phyloP scores from a whole-genome alignment of 495 filamentous ascomycete genomes.

The Echria macrotheca region DNA sequence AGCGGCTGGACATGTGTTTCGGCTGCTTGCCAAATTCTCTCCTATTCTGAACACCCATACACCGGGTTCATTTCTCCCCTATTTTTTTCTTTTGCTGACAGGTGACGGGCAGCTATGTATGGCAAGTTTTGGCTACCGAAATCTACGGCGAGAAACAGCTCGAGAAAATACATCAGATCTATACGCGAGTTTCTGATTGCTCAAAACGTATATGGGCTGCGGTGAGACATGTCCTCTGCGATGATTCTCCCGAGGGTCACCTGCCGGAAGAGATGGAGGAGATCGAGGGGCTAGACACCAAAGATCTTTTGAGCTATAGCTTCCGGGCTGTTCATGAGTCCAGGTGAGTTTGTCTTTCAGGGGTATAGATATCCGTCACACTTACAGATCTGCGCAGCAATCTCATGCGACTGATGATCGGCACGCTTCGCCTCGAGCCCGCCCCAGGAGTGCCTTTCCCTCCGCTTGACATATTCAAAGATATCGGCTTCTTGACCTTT shows the following conservation, averaged over 20 bases:
- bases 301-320: constrained; percentile 85
- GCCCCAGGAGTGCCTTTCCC: constrained; percentile 32
- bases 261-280: constrained; percentile 67
- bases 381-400: constrained; percentile 31
- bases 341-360: constrained; percentile 47
- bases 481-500: constrained; percentile 67
- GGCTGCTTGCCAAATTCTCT: too few relatives aligned
- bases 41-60: too few relatives aligned
- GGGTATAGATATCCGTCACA: not conserved
- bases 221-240: constrained; percentile 72
- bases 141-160: constrained; percentile 31
- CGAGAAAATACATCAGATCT: constrained; percentile 36
- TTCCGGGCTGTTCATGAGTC: constrained; percentile 91
- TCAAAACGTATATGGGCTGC: constrained; percentile 66
- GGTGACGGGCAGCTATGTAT: constrained; percentile 31
- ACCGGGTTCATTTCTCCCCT: too few relatives aligned
- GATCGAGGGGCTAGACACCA: constrained; percentile 64
- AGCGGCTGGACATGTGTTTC: not conserved
- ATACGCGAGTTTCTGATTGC: constrained; percentile 50
- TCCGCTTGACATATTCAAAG: constrained; percentile 38
- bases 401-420: constrained; percentile 53
- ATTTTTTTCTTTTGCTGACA: too few relatives aligned
- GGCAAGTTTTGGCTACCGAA: constrained; percentile 34
- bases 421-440: constrained; percentile 32
- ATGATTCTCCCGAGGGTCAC: constrained; percentile 88